A percentile compares a stretch with the other conserved stretches of the same genome.
Conservation (phyloP, 2,329 filamentous ascomycete genomes). For the Trichoderma koningiopsis region DNA sequence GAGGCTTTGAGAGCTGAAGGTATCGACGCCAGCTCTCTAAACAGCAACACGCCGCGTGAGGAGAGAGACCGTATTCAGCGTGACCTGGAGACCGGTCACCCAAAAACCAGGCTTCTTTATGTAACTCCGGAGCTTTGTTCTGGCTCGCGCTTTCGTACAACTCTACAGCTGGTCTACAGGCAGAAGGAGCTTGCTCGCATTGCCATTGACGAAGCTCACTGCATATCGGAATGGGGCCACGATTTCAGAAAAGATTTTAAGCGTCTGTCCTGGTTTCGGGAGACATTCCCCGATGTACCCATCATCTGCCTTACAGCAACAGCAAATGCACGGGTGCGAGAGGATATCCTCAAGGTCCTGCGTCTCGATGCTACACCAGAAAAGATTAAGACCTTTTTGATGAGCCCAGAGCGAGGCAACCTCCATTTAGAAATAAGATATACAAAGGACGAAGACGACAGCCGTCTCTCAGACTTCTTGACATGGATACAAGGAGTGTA, state of each 20-base stretch:
- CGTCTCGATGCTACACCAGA: conserved; percentile 62
- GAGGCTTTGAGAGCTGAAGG: conserved; percentile 72
- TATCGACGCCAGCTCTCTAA: conserved; percentile 82
- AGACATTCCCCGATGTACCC: conserved; percentile 79
- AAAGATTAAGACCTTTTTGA: conserved; percentile 73
- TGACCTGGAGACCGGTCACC: conserved; percentile 87
- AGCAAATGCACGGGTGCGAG: conserved; percentile 75
- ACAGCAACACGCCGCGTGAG: conserved; percentile 71
- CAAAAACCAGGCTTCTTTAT: conserved; percentile 79
- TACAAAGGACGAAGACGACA: conserved; percentile 73
- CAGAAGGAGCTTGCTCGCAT: conserved; percentile 86
- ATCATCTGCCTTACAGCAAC: conserved; percentile 94
- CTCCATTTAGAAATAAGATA: conserved; percentile 90
- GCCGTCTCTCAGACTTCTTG: conserved; percentile 72
- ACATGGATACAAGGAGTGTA: conserved; percentile 76
- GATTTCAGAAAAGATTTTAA: conserved; percentile 96
- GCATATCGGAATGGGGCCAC: conserved; percentile 97
- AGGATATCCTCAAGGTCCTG: conserved; percentile 79
- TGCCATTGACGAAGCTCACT: conserved; percentile 93
- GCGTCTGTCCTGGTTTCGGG: conserved; percentile 80
- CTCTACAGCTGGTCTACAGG: conserved; percentile 70
- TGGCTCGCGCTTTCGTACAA: conserved; percentile 73
- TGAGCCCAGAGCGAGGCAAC: conserved; percentile 81
- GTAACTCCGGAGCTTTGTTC: conserved; percentile 91
- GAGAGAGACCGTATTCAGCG: conserved; percentile 71